Evolutionary conservation across 176 grass and related monocot species (phyloP).

Genomic region (Puccinellia tenuiflora): DNA sequence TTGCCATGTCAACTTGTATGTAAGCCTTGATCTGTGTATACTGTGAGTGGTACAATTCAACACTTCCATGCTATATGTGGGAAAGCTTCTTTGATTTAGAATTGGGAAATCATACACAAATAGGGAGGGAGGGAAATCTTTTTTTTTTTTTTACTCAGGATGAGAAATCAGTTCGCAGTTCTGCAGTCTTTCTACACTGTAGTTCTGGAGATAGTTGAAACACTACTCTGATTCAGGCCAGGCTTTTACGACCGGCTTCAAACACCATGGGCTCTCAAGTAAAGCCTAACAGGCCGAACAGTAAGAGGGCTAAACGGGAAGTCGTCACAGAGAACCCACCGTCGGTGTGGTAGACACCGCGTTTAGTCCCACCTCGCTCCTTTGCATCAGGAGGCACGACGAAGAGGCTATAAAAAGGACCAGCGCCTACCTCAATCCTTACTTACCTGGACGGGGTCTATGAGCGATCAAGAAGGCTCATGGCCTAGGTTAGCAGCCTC

Average conservation of each 20-base stretch:
- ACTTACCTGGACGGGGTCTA: slow-evolving; percentile 52
- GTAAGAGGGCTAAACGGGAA: not conserved
- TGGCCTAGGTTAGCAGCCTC: slow-evolving; percentile 33
- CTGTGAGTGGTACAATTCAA: not conserved
- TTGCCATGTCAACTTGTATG: not conserved
- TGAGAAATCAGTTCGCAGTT: not conserved
- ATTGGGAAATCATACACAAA: not conserved
- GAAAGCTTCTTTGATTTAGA: not conserved
- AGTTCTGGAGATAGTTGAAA: not conserved
- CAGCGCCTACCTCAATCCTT: not conserved
- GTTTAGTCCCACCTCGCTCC: not conserved
- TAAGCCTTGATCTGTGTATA: not conserved
- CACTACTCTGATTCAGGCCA: not conserved
- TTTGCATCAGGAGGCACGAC: not conserved
- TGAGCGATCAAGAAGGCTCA: slow-evolving; percentile 26
- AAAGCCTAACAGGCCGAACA: not conserved
- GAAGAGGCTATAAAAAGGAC: not conserved
- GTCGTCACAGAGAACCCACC: not conserved
- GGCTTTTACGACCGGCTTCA: not conserved
- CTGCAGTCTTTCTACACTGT: not conserved
- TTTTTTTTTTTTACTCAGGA: not conserved
- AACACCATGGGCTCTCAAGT: not conserved
- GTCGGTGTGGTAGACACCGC: not conserved
- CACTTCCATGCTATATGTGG: not conserved
- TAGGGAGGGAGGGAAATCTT: not conserved